Conservation (phyloP, 1,284 basidiomycete genomes). For the Leccinum fallax region DNA sequence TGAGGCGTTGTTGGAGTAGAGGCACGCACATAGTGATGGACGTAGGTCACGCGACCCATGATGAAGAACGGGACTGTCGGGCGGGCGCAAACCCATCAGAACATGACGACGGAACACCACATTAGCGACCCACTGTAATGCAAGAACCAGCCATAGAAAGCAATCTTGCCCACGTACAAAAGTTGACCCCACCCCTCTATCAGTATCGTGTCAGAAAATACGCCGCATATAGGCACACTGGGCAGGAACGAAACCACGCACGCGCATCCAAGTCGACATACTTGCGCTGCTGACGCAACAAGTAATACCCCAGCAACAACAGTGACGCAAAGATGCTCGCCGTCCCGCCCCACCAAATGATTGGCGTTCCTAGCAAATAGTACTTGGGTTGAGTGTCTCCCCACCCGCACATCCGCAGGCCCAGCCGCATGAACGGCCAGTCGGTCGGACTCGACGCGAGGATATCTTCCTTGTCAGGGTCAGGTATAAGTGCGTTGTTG, state of each 20-base stretch:
- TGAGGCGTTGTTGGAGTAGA: background rate
- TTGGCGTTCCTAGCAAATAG: conserved; percentile 90
- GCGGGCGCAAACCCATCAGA: conserved; percentile 8
- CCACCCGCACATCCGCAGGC: conserved; percentile 98
- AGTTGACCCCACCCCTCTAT: conserved; percentile 92
- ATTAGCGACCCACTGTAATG: conserved; percentile 72
- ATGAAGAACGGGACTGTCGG: conserved; percentile 86
- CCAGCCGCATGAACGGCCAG: conserved; percentile 91
- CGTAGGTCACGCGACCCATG: conserved; percentile 93
- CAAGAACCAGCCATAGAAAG: conserved; percentile 89
- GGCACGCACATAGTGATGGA: conserved; percentile 81
- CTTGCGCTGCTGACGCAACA: conserved; percentile 85
- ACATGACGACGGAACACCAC: background rate
- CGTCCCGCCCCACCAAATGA: conserved; percentile 90
- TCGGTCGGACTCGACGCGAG: conserved; percentile 90
- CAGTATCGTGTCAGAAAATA: conserved; percentile 12
- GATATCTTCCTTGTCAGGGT: conserved; percentile 98
- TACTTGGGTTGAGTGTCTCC: conserved; percentile 87
- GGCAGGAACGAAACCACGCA: conserved; percentile 40
- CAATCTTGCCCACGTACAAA: conserved; percentile 90
- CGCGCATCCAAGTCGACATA: conserved; percentile 90
- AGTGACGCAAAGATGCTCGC: conserved; percentile 66
- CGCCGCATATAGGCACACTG: background rate
- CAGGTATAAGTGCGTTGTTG: conserved; percentile 96
- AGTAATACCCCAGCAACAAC: conserved; percentile 64